These are phyloP conservation scores for Xylaria telfairii DNA, from an alignment of 495 filamentous ascomycete genomes.

Conservation along the genomic window DNA sequence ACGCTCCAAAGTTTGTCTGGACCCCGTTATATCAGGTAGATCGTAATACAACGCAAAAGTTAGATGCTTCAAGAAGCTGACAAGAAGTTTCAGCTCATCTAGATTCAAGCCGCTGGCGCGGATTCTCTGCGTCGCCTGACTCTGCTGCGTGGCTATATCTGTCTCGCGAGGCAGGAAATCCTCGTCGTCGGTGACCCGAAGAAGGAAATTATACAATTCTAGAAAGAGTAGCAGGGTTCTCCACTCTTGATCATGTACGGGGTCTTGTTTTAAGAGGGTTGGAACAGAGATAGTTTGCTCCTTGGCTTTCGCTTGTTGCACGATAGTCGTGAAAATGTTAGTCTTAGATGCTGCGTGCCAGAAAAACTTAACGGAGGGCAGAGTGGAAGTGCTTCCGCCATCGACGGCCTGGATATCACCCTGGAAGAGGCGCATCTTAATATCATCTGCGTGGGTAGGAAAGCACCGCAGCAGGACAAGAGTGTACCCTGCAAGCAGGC, in stretches of 20 bases:
- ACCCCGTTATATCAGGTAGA: constrained; percentile 60
- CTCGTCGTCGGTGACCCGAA: constrained; percentile 93
- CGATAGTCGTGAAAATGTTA: constrained; percentile 67
- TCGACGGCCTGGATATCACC: constrained; percentile 67
- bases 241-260: constrained; percentile 67
- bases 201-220: constrained; percentile 89
- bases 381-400: constrained; percentile 40
- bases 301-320: constrained; percentile 31
- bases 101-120: constrained; percentile 74
- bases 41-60: constrained; percentile 91
- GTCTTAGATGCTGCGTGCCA: constrained; percentile 79
- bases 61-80: constrained; percentile 89
- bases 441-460: constrained; percentile 81
- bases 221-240: constrained; percentile 87
- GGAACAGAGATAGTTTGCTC: constrained; percentile 31
- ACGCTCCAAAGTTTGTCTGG: constrained; percentile 21
- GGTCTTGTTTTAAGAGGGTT: constrained; percentile 29
- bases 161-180: constrained; percentile 64
- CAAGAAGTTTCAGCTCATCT: constrained; percentile 73
- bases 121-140: constrained; percentile 50
- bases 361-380: constrained; percentile 85
- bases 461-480: constrained; percentile 87
- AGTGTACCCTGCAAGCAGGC: constrained; percentile 82
- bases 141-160: constrained; percentile 41
- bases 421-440: constrained; percentile 92